Evolutionary conservation across 2,329 filamentous ascomycete species (phyloP).

Genomic region (Pseudovirgaria hyperparasitica): DNA sequence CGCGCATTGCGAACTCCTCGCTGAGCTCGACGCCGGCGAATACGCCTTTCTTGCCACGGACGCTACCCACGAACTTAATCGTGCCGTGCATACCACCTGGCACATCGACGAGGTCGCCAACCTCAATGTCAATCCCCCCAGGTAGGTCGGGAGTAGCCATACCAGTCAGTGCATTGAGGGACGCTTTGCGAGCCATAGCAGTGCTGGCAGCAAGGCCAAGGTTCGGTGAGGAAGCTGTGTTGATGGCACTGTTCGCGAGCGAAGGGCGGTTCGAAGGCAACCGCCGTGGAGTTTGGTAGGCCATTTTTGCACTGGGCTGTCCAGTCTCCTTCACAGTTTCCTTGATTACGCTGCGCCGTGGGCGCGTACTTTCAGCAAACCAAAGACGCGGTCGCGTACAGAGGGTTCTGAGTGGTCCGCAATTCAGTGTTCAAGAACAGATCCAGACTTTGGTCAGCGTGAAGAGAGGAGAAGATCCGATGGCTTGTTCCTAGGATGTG

Average conservation of each 20-base stretch:
- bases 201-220: slow-evolving; percentile 26
- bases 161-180: slow-evolving; percentile 54
- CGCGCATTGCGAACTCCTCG: slow-evolving; percentile 64
- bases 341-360: too few species aligned
- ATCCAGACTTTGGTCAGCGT: too few species aligned
- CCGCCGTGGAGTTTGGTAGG: slow-evolving; percentile 30
- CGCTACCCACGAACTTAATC: slow-evolving; percentile 76
- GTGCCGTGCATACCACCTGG: slow-evolving; percentile 85
- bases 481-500: too few species aligned
- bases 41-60: slow-evolving; percentile 76
- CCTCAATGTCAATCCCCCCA: slow-evolving; percentile 46
- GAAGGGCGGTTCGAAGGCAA: slow-evolving; percentile 24
- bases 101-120: slow-evolving; percentile 81
- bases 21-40: slow-evolving; percentile 90
- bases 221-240: slow-evolving; percentile 30
- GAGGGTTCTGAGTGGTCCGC: too few species aligned
- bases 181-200: slow-evolving; percentile 55
- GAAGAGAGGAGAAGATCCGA: too few species aligned
- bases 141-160: slow-evolving; percentile 33
- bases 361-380: too few species aligned
- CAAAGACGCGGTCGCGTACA: too few species aligned
- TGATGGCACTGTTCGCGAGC: slow-evolving; percentile 18
- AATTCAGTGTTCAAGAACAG: too few species aligned
- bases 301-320: too few species aligned
- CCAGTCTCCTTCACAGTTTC: too few species aligned